Conservation (phyloP, 2,329 filamentous ascomycete species). For the Colletotrichum orbiculare region DNA sequence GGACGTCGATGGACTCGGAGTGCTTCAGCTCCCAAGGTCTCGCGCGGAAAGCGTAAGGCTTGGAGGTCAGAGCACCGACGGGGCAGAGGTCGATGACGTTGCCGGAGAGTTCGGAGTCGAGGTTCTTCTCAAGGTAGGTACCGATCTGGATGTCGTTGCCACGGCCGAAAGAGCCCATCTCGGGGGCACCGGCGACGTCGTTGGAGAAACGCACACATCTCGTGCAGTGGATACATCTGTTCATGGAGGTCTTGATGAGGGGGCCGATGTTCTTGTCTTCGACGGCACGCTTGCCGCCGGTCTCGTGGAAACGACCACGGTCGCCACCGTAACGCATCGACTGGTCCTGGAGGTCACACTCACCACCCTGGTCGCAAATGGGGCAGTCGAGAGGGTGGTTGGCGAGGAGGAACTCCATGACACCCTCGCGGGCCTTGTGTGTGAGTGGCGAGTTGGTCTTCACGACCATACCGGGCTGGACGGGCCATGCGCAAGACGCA, state of each 20-base stretch:
- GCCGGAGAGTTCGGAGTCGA: constrained; percentile 94
- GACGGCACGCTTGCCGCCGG: constrained; percentile 94
- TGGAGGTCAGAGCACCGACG: constrained; percentile 94
- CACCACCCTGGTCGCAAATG: constrained; percentile 98
- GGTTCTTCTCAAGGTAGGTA: constrained; percentile 93
- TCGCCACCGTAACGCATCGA: constrained; percentile 99
- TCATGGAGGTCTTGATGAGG: constrained; percentile 99
- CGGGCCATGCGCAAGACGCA: constrained; percentile 98
- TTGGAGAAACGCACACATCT: constrained; percentile 98
- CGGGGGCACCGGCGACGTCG: constrained; percentile 94
- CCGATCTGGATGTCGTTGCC: constrained; percentile 98
- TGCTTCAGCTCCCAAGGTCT: constrained; percentile 98
- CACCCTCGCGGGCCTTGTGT: constrained; percentile 97
- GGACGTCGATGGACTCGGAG: constrained; percentile 94
- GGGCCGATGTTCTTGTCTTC: constrained; percentile 99
- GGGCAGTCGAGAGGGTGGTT: constrained; percentile 97
- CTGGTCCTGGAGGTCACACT: constrained; percentile 99
- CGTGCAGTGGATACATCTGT: constrained; percentile 99
- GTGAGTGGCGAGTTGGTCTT: constrained; percentile 97
- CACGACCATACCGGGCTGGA: constrained; percentile 98
- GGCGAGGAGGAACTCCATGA: constrained; percentile 98
- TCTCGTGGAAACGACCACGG: constrained; percentile 95
- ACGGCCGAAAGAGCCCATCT: constrained; percentile 92
- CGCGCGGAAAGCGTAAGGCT: constrained; percentile 97
- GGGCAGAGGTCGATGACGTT: constrained; percentile 99